Base-by-base conservation (phyloP, 1,284 basidiomycete genomes). In the Microbotryomycetes sp. region DNA sequence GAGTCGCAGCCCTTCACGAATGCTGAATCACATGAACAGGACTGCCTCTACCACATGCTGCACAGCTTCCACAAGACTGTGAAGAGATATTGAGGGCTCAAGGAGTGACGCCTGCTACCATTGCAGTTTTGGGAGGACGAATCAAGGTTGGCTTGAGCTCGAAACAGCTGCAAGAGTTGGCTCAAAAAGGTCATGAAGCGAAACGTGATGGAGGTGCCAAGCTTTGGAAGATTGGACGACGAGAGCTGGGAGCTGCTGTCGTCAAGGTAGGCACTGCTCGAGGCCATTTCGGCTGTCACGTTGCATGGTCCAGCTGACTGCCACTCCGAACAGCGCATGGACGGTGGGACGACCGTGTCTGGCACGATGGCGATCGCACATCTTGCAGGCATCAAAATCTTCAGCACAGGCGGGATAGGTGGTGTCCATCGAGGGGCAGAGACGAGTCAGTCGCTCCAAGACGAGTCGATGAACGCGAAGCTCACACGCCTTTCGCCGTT, bases 351-450 rank as follows among this genome's bases (percentile, higher is more conserved):
- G 6, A 98, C 94, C 0, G 93, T 92, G 60, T 87, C 88, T 61
- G 86, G 89, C 0, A 97, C 94, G 1, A 80, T 92, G 70, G 83
- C 91, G 53, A 83, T 94, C 65, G 85, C 90, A 45, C 83, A 86
- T 4, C 76, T 88, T 54, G 85, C 86, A 52, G 91, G 91, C 6
- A 93, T 97, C 71, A 71, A 71, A 51, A 49, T 71, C 19, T 73
- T 72, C 49, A 63, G 61, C 22, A 73, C 76, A 0, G 77, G 77
- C 45, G 77, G 77, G 1, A 78, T 79, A 15, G 91, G 91, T 4
- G 91, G 94, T 55, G 96, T 97, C 1, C 96, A 99, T 76, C 86
- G 94, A 5, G 91, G 91, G 15, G 96, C 86, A 57, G 87, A 96
- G 76, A 83, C 79, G 32, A 86, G 92, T 92, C 72, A 70, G 84